Evolutionary conservation across 164 flowering plant genomes (phyloP).

Genomic region (grape (Vitis vinifera)): ASM3070453v1 NC_081820.1:22031501-22032000

Average conservation of each 20-base stretch:
- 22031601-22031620: too few species aligned
- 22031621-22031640: too few species aligned
- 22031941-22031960: slow-evolving; percentile 14
- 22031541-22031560: too few species aligned
- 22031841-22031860: not conserved
- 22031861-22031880: not conserved
- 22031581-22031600: too few species aligned
- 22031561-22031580: too few species aligned
- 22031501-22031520: too few species aligned
- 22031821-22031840: not conserved
- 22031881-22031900: not conserved
- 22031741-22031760: not conserved
- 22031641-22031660: too few species aligned
- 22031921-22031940: not conserved
- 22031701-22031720: too few species aligned
- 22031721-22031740: not conserved
- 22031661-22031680: too few species aligned
- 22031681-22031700: too few species aligned
- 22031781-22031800: not conserved
- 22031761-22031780: not conserved
- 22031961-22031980: slow-evolving; percentile 53
- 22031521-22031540: too few species aligned
- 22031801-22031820: not conserved
- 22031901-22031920: not conserved
- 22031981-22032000: slow-evolving; percentile 58